Percentiles rank a stretch among this genome's conserved stretches.
Evolutionary conservation across 1,284 basidiomycete genomes (phyloP).

Genomic region (Moesziomyces sp.): DNA sequence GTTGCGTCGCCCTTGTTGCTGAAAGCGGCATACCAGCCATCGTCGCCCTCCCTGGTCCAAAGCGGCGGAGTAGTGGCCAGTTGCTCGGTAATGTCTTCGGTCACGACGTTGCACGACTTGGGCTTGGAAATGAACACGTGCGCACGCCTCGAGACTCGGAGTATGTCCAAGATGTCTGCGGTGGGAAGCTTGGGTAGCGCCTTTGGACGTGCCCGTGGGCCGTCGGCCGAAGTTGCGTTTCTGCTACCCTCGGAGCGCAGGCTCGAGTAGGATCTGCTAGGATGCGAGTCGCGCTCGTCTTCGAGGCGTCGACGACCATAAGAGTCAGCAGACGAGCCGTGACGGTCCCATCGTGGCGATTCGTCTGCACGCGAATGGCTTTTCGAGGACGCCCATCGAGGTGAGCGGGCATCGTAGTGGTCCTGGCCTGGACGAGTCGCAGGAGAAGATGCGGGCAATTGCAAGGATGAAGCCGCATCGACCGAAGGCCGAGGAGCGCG

Average conservation of each 20-base stretch:
- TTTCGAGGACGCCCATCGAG: not conserved
- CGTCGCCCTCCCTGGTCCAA: conserved; percentile 60
- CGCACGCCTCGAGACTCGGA: conserved; percentile 28
- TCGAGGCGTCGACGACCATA: conserved; percentile 13
- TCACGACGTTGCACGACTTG: conserved; percentile 39
- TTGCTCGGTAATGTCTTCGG: conserved; percentile 45
- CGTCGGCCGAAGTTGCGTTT: not conserved
- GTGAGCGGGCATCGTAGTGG: conserved; percentile 1
- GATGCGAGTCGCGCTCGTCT: conserved; percentile 7
- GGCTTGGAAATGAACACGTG: conserved; percentile 54
- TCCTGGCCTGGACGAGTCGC: conserved; percentile 6
- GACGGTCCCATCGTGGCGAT: not conserved
- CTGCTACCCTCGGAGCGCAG: not conserved
- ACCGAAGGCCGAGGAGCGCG: conserved; percentile 17
- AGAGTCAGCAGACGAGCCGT: not conserved
- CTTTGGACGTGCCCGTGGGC: conserved; percentile 1
- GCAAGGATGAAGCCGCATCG: conserved; percentile 6
- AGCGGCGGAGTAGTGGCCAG: conserved; percentile 47
- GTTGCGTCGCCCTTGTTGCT: conserved; percentile 20
- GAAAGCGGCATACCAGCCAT: conserved; percentile 67
- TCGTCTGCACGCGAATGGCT: not conserved
- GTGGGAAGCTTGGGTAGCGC: conserved; percentile 12
- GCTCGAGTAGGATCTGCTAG: conserved; percentile 7
- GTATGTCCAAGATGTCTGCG: conserved; percentile 20
- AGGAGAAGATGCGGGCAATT: conserved; percentile 2